phyloP scores from a whole-genome alignment of 208 protist genomes.

The Leishmania tarentolae region DNA sequence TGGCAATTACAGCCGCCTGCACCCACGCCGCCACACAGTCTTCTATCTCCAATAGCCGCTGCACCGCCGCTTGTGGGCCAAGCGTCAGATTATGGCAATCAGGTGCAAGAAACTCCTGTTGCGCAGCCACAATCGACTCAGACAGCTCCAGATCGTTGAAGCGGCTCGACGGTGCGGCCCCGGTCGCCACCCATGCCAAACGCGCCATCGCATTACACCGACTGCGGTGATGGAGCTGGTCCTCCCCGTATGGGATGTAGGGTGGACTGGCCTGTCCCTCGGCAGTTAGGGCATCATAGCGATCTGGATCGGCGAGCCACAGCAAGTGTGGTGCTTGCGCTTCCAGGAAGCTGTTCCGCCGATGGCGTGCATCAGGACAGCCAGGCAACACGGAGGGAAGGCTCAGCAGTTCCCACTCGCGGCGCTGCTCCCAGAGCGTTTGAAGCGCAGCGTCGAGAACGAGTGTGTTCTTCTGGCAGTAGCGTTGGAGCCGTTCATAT shows the following conservation, averaged over 20 bases:
- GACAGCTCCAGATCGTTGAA: slow-evolving; percentile 50
- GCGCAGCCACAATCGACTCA: slow-evolving; percentile 43
- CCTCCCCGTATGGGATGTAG: slow-evolving; percentile 56
- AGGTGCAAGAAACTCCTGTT: slow-evolving; percentile 51
- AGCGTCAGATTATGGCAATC: slow-evolving; percentile 35
- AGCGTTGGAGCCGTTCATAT: slow-evolving; percentile 58
- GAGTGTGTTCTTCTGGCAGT: slow-evolving; percentile 48
- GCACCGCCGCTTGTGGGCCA: slow-evolving; percentile 59
- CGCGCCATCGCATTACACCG: slow-evolving; percentile 60
- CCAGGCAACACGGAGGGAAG: slow-evolving; percentile 53
- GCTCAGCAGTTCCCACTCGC: slow-evolving; percentile 82
- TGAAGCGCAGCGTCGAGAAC: slow-evolving; percentile 56
- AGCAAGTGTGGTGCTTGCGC: slow-evolving; percentile 70
- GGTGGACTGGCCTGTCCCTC: slow-evolving; percentile 41
- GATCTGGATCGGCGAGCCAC: slow-evolving; percentile 64
- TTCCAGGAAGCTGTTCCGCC: slow-evolving; percentile 62
- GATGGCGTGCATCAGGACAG: slow-evolving; percentile 26
- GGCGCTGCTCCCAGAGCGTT: slow-evolving; percentile 45
- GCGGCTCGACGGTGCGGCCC: slow-evolving; percentile 31
- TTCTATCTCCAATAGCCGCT: slow-evolving; percentile 52
- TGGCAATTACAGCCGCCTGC: slow-evolving; percentile 52
- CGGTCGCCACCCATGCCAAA: slow-evolving; percentile 61
- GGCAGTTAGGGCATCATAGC: slow-evolving; percentile 56
- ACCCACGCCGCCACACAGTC: slow-evolving; percentile 64
- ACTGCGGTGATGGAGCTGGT: slow-evolving; percentile 48